phyloP scores from a whole-genome alignment of 192 early-diverging fungal genomes.

The Entomortierella chlamydospora region DNA sequence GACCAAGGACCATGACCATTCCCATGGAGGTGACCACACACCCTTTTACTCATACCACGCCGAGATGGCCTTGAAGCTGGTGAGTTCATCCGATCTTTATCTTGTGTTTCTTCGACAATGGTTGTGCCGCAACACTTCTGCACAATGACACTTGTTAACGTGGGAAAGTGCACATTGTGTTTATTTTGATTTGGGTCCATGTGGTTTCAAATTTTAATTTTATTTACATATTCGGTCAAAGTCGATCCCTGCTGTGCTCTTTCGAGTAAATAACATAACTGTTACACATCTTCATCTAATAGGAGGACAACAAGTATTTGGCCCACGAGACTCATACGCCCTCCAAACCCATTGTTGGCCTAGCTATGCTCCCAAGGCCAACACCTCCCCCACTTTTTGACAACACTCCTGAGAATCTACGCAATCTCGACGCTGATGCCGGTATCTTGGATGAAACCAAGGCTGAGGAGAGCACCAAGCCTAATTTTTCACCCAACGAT shows the following conservation, averaged over 20 bases:
- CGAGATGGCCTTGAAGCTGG: slow-evolving; percentile 50
- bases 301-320: slow-evolving; percentile 56
- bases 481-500: slow-evolving; percentile 49
- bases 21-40: slow-evolving; percentile 46
- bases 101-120: too few relatives aligned
- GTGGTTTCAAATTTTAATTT: too few relatives aligned
- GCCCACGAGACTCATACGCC: slow-evolving; percentile 54
- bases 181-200: too few relatives aligned
- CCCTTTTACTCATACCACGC: slow-evolving; percentile 50
- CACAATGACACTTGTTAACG: too few relatives aligned
- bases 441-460: slow-evolving; percentile 51
- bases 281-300: neutral
- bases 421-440: slow-evolving; percentile 46
- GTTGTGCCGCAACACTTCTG: too few relatives aligned
- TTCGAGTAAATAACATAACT: too few relatives aligned
- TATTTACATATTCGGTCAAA: too few relatives aligned
- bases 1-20: slow-evolving; percentile 29
- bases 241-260: too few relatives aligned
- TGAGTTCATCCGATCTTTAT: too few relatives aligned
- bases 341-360: slow-evolving; percentile 31
- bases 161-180: neutral
- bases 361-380: slow-evolving; percentile 11
- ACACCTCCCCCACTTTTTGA: slow-evolving; percentile 37
- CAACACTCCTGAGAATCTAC: slow-evolving; percentile 51
- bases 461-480: slow-evolving; percentile 50